These are phyloP conservation scores for Discostella pseudostelligera DNA, from an alignment of 108 stramenopile species.

Conservation along the genomic window DNA sequence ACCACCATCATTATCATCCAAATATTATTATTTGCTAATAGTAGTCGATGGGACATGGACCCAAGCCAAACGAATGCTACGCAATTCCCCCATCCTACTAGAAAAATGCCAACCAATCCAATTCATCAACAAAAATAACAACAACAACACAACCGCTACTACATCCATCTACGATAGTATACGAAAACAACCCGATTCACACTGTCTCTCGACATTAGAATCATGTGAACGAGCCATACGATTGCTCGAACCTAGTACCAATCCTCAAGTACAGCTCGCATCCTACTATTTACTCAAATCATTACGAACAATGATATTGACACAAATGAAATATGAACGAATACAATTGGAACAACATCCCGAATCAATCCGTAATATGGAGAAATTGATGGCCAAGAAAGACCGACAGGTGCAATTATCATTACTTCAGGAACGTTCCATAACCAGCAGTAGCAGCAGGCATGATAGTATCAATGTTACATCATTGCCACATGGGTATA, in stretches of 20 bases:
- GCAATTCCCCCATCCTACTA: slow-evolving; percentile 49
- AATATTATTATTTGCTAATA: slow-evolving; percentile 45
- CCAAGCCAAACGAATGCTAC: slow-evolving; percentile 56
- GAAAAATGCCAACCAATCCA: slow-evolving; percentile 42
- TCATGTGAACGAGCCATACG: slow-evolving; percentile 45
- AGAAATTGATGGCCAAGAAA: slow-evolving; percentile 19
- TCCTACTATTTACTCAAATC: slow-evolving; percentile 16
- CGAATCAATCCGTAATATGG: slow-evolving; percentile 6
- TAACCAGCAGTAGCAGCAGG: neutral
- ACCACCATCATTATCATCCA: too few relatives aligned
- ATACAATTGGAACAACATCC: slow-evolving; percentile 9
- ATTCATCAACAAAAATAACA: slow-evolving; percentile 41
- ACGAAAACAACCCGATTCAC: slow-evolving; percentile 50
- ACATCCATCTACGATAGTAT: slow-evolving; percentile 52
- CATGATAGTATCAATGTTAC: neutral
- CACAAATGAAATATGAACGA: slow-evolving; percentile 27
- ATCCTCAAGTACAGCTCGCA: slow-evolving; percentile 1
- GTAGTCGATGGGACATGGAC: slow-evolving; percentile 68
- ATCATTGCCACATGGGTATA: slow-evolving; percentile 14
- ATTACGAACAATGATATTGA: slow-evolving; percentile 25
- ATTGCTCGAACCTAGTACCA: slow-evolving; percentile 36
- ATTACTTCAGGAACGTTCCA: slow-evolving; percentile 13
- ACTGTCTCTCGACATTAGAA: slow-evolving; percentile 62
- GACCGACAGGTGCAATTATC: slow-evolving; percentile 22
- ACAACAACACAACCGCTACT: too few relatives aligned